Evolutionary conservation across 1,139 yeast genomes (phyloP), one percentile per base, ranked within the genome.

Genomic region (Kodamaea derodonti): DNA sequence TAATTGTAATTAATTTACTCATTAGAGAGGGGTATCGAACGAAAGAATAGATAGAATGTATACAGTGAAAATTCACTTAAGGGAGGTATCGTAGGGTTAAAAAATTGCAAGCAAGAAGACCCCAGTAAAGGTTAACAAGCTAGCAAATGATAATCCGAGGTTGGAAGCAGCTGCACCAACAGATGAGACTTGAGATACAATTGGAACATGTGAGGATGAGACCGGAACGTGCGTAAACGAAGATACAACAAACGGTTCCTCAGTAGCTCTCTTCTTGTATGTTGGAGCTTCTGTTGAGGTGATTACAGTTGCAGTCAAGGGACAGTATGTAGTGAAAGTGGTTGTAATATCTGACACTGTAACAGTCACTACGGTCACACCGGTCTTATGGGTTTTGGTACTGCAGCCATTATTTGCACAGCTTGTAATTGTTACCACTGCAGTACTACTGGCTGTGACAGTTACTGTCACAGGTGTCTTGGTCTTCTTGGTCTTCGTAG

Each of bases 71-170:
- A n/a, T n/a, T n/a, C n/a, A n/a, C n/a, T n/a, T n/a, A n/a, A n/a
- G n/a, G 22, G 6, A 18, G 22, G 22, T 18, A 18, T 18, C 22
- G n/a, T n/a, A n/a, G n/a, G n/a, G 10, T 20, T 12, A 24, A 7
- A 24, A 24, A 11, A 24, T 12, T 7, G 26, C 26, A 11, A 24
- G 26, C 14, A 24, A 24, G 23, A 20, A 8, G 5, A 12, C 26
- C 26, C 26, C 26, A 24, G 26, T 8, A 24, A 24, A 24, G 26
- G 26, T 24, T 11, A 24, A 11, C 26, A 24, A 24, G 14, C 26
- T 24, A 8, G 26, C 26, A 24, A 7, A 24, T 8, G 26, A 24
- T 10, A 24, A 12, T 11, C 26, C 26, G 7, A 24, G 6, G 26
- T 24, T 24, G 7, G 26, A 24, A 24, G 26, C 14, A 24, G 26